Base-by-base conservation (phyloP, 164 flowering plant species). In the Tetrastigma voinierianum region DNA sequence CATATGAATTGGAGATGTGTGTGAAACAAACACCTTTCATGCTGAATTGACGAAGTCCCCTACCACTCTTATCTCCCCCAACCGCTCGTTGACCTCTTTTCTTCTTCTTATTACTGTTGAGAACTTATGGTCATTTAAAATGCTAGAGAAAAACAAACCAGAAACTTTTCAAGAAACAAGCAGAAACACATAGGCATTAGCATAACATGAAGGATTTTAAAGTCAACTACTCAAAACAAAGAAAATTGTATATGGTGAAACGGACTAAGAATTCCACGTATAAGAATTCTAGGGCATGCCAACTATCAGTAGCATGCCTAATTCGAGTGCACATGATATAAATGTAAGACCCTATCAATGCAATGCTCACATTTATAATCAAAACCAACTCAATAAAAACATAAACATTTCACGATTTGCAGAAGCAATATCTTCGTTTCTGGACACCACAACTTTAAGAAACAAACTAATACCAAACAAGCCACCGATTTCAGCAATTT, bases 21-120 rank as follows among this genome's bases (percentile, higher is more conserved):
- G 40, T 23, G 10, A 63, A n/a, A 2, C 13, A 53, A 23, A 32
- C 59, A 93, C 98, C 97, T 91, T 84, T 91, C 96, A 90, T 87
- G 83, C 98, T 94, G 73, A 94, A 91, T 73, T 91, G 97, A 10
- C 98, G 90, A 23, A 94, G 90, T 64, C 98, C 98, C 75, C 95
- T 80, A 51, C 97, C 95, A 75, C 81, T 86, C 80, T 94, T 94
- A 76, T 94, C 98, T 51, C 80, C 86, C 59, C 87, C 95, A 53
- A 74, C 80, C 17, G 90, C 90, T 45, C 96, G 82, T 64, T 87
- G 95, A 57, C 83, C 95, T 77, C 95, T 80, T 82, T 88, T 96
- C 67, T 96, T 93, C 90, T 87, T 96, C 81, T 70, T 85, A 65
- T 83, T 83, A 68, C 89, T 85, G 79, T 56, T 56, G 8, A 70